Evolutionary conservation across 441 rosid genomes (phyloP), one percentile per base, ranked within the genome.

Genomic region (Adansonia madagascariensis): DNA sequence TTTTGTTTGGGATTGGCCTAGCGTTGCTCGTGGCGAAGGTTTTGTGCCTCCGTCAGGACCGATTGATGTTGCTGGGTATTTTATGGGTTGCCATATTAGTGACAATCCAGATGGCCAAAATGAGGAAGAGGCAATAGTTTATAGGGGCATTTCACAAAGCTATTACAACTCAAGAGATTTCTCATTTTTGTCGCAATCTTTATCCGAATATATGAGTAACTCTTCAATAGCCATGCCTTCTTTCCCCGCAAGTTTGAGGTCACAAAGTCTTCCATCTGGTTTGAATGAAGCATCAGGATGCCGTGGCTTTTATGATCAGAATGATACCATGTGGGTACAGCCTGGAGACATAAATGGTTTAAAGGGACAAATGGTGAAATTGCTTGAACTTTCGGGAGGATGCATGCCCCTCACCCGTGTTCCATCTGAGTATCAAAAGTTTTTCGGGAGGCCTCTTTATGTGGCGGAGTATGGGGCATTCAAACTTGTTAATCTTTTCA

Each of bases 1-100:
- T 76, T 96, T 89, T 75, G 96, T 96, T 43, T 96, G 99, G 99
- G 98, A 96, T 79, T 96, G 99, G 99, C 91, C 91, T 17, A 91
- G 95, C 71, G 92, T 96, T 83, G 98, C 92, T 85, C 96, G 87
- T 18, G 99, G 99, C 44, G 97, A 94, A 88, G 99, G 99, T 15
- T 94, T 91, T 84, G 88, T 90, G 18, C 92, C 93, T 3, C 75
- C 85, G 0, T 77, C 86, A 0, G 79, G 84, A 53, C 73, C 85
- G 27, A 50, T 80, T 27, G 90, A 87, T 62, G 64, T 87, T 52
- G 24, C 88, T 52, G 85, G 86, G 53, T 87, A 85, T 86, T 80
- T 91, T 6, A 79, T 79, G 85, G 94, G 91, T 0, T 85, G 92
- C 77, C 82, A 81, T 81, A 63, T 84, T 14, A 84, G 78, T 69